Base-by-base conservation (phyloP, 2,329 filamentous ascomycete genomes). In the Scortechinia acanthostroma region DNA sequence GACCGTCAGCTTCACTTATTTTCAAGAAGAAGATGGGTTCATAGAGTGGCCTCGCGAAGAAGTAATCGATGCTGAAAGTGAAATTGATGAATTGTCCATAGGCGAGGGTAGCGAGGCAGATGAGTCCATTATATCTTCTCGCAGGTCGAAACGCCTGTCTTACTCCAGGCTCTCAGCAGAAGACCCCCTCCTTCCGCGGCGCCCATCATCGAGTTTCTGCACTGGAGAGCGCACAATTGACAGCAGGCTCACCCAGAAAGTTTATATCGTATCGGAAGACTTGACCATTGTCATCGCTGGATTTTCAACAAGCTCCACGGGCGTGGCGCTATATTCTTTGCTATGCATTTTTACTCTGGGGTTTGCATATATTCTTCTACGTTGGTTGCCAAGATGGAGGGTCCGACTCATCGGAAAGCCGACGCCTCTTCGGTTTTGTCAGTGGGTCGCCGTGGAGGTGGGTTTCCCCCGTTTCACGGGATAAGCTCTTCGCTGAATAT, bases 211-310 rank as follows among this genome's bases (percentile, higher is more conserved):
- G 6, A 40, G 35, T 17, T 40, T 17, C 14, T 19, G 20, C 17
- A 6, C 6, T 17, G 13, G 35, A 19, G 35, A 40, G 13, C 6
- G 17, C 14, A 10, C 10, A 19, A 15, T 17, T 10, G 78, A 80
- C 35, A 80, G 87, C 47, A 71, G 35, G 17, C 35, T 77, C 21
- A 94, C 77, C 55, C 93, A 98, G 62, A 97, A 96, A 66, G 76
- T 96, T 20, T 93, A 96, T 63, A 90, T 98, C 64, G 73, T 82
- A 47, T 95, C 88, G 35, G 93, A 98, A 62, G 93, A 98, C 61
- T 70, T 98, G 51, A 96, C 90, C 1, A 90, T 96, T 54, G 91
- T 91, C 21, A 81, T 97, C 57, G 89, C 91, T 20, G 93, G 93
- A 0, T 98, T 97, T 63, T 80, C 76, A 43, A 96, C 90, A 3